Evolutionary conservation across 2,329 filamentous ascomycete genomes (phyloP).

Genomic region (Alternaria sp.): DNA sequence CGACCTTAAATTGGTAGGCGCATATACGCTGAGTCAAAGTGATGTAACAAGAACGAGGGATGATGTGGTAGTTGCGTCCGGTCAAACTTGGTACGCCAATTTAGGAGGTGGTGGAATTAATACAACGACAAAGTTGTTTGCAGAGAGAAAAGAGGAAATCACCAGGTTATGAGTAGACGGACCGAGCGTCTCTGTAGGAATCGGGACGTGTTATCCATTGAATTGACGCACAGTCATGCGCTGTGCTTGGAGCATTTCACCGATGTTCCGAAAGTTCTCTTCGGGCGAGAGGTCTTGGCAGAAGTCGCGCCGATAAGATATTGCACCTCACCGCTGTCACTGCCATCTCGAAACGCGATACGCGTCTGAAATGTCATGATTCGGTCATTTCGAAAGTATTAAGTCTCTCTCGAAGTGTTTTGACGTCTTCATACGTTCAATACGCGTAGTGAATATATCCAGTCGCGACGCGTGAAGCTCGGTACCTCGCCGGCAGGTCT

Average conservation of each 20-base stretch:
- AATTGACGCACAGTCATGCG: conserved; percentile 16
- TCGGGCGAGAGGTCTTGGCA: conserved; percentile 29
- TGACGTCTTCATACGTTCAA: background rate
- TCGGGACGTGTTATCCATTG: conserved; percentile 3
- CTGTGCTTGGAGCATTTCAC: conserved; percentile 1
- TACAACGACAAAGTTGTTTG: background rate
- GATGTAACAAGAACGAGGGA: background rate
- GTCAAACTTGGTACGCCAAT: background rate
- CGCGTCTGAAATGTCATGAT: background rate
- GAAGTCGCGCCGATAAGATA: background rate
- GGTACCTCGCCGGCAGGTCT: background rate
- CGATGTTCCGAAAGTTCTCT: conserved; percentile 14
- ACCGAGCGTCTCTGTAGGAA: background rate
- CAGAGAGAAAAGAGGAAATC: background rate
- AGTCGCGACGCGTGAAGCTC: background rate
- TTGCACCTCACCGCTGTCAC: conserved; percentile 7
- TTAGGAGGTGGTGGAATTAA: background rate
- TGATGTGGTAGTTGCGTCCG: background rate
- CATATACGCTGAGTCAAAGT: background rate
- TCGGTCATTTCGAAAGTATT: background rate
- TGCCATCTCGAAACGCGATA: background rate
- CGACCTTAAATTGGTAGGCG: background rate
- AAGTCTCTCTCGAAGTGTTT: background rate
- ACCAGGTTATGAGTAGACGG: background rate
- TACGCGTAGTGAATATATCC: background rate